These are phyloP conservation scores for Coniella lustricola DNA, from an alignment of 2,329 filamentous ascomycete genomes.

Conservation along the genomic window DNA sequence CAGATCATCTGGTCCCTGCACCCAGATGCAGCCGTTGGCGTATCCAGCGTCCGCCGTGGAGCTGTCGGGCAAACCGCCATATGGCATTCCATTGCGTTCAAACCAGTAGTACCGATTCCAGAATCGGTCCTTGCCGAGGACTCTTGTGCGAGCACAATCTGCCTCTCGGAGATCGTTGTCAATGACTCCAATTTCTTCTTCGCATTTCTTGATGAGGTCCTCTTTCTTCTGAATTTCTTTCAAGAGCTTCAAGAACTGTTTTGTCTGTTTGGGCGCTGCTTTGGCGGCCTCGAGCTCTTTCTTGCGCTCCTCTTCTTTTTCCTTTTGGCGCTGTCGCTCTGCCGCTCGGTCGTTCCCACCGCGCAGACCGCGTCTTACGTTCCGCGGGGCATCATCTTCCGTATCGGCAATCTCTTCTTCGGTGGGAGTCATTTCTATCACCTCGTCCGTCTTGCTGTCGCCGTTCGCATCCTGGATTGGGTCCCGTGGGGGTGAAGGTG, in stretches of 20 bases:
- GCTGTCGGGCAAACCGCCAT: conserved; percentile 76
- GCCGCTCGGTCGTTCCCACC: conserved; percentile 61
- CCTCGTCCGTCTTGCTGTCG: conserved; percentile 55
- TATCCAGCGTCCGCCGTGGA: conserved; percentile 84
- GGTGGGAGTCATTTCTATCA: conserved; percentile 54
- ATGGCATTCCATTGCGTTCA: conserved; percentile 96
- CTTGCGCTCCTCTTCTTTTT: conserved; percentile 60
- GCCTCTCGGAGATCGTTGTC: conserved; percentile 92
- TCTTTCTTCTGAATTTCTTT: conserved; percentile 88
- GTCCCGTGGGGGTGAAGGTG: conserved; percentile 52
- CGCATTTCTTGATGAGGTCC: conserved; percentile 68
- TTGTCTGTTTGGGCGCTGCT: conserved; percentile 71
- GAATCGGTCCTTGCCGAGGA: conserved; percentile 90
- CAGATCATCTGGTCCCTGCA: conserved; percentile 88
- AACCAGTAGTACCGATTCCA: conserved; percentile 99
- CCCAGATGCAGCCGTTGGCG: conserved; percentile 91
- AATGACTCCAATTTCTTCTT: conserved; percentile 75
- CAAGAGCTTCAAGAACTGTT: conserved; percentile 79
- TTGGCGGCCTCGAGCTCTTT: conserved; percentile 56
- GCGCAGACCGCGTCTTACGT: conserved; percentile 44
- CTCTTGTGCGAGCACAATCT: conserved; percentile 82
- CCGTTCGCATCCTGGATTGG: conserved; percentile 38
- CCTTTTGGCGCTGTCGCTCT: conserved; percentile 71
- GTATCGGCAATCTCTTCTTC: conserved; percentile 60
- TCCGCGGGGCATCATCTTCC: conserved; percentile 58